phyloP scores from a whole-genome alignment of 108 stramenopile species.

The Pseudonitzschia delicatissima region DNA sequence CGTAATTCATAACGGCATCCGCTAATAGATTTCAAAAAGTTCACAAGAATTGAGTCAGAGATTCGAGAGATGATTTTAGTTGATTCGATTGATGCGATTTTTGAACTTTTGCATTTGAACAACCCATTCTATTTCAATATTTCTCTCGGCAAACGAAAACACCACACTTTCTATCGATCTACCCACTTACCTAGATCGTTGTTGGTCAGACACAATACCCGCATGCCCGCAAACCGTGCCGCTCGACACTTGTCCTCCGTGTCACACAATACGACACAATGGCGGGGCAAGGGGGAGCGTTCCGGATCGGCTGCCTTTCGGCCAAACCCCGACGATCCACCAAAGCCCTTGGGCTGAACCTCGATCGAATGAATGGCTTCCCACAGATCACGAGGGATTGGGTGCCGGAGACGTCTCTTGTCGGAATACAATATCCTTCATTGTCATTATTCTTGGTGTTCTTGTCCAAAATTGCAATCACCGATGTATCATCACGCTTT shows the following conservation, averaged over 20 bases:
- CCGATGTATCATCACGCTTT: conserved; percentile 58
- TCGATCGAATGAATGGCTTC: conserved; percentile 48
- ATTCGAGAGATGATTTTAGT: no score
- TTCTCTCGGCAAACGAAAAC: no score
- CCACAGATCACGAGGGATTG: conserved; percentile 61
- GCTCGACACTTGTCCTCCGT: conserved; percentile 47
- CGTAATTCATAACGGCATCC: conserved; percentile 19
- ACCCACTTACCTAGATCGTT: conserved; percentile 13
- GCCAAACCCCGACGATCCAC: conserved; percentile 78
- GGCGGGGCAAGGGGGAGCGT: conserved; percentile 57
- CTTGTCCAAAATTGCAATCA: conserved; percentile 45
- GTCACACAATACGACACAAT: conserved; percentile 63
- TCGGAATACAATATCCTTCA: neutral
- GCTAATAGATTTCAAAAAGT: conserved; percentile 1
- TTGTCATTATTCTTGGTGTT: conserved; percentile 20
- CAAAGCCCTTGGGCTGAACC: conserved; percentile 77
- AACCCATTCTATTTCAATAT: neutral
- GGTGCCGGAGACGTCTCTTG: conserved; percentile 32
- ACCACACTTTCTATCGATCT: no score
- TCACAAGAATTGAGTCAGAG: no score
- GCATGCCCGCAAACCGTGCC: conserved; percentile 57
- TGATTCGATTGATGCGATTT: no score
- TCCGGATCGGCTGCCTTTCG: conserved; percentile 58
- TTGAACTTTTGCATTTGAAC: neutral
- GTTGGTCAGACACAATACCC: conserved; percentile 61